phyloP scores from a whole-genome alignment of 108 stramenopile genomes.

The Seminavis robusta region DNA sequence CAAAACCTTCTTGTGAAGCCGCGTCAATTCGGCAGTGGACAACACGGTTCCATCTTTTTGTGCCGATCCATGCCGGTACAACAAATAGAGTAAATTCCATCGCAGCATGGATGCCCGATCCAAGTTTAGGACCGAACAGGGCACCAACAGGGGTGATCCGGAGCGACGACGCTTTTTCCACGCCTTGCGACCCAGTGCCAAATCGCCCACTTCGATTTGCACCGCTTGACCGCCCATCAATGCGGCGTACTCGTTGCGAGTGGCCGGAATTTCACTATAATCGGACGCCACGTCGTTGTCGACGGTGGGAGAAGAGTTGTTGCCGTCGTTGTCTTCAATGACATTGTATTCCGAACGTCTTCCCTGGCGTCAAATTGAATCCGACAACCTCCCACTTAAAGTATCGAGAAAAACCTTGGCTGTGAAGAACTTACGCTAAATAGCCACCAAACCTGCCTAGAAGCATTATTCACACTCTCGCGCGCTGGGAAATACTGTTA shows the following conservation, averaged over 20 bases:
- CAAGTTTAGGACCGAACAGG: conserved; percentile 69
- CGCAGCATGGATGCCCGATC: conserved; percentile 59
- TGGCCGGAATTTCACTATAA: background rate
- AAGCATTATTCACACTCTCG: no score
- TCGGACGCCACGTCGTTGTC: no score
- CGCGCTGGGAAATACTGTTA: no score
- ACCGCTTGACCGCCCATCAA: conserved; percentile 55
- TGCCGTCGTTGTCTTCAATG: no score
- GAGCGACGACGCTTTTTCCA: conserved; percentile 88
- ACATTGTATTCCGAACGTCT: no score
- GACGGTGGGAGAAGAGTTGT: no score
- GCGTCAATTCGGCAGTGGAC: conserved; percentile 14
- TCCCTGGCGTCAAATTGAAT: no score
- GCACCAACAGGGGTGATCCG: conserved; percentile 71
- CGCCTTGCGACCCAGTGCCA: conserved; percentile 72
- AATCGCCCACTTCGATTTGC: conserved; percentile 73
- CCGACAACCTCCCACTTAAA: no score
- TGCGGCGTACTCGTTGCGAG: conserved; percentile 26
- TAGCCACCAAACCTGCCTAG: no score
- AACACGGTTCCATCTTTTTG: conserved; percentile 14
- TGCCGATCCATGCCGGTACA: conserved; percentile 53
- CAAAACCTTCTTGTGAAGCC: conserved; percentile 31
- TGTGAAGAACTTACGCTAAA: no score
- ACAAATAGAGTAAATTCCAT: conserved; percentile 65
- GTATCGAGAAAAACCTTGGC: no score